Base-by-base conservation (phyloP, 1,139 yeast species). In the Saccharomyces hybrid region DNA sequence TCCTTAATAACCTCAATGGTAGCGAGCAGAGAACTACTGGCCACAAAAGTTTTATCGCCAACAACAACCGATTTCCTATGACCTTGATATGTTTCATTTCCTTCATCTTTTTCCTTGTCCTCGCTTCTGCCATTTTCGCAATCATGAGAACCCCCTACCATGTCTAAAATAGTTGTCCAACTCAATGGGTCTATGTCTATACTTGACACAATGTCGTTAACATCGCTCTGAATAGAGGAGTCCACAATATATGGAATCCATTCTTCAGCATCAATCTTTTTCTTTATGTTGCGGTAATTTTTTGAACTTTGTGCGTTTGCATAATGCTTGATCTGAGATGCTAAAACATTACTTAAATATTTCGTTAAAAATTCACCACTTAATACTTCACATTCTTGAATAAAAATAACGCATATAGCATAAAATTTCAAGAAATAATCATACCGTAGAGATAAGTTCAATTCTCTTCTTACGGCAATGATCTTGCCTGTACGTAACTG, bases 361-460 rank as follows among this genome's bases (percentile, higher is more conserved):
- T 81, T 81, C 1, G 82, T 77, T 14, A 81, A 78, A 47, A 82
- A 79, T 29, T 83, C 84, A 0, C 96, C 97, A 49, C 89, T 83
- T 6, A 91, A 81, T 13, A 84, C 76, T 68, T 93, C 99, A 68
- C 96, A 88, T 66, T 89, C 96, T 51, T 82, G 81, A 42, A 90
- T 74, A 65, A 90, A 91, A 26, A 85, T 76, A 1, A 84, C 80
- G 51, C 84, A 81, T 23, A 88, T 73, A 3, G 86, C 76, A 68
- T 84, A 88, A 51, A 89, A 78, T 55, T 82, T 75, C 53, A 88
- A 68, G 68, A 90, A 89, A 59, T 76, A 78, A 7, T 78, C 73
- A 46, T 76, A 71, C 2, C 83, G 70, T 38, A 85, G 69, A 48
- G 77, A 80, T 0, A 88, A 80, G 13, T 83, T 83, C 59, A 86